Percentiles rank a stretch among this genome's conserved stretches.
Conservation (phyloP, 2,329 filamentous ascomycete species). For the Fusarium globosum region DNA sequence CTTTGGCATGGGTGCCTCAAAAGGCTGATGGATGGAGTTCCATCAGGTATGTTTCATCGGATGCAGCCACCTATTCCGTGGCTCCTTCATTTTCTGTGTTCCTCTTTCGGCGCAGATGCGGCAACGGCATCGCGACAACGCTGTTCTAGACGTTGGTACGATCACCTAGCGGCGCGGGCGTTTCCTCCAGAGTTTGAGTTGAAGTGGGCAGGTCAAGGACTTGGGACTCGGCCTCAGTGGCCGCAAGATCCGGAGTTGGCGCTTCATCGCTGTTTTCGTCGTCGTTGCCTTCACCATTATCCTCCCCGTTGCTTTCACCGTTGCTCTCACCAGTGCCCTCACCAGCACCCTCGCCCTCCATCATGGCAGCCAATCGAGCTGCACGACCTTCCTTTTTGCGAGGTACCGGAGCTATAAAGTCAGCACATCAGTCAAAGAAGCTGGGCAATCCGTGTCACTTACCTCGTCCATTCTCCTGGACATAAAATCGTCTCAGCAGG, state of each 20-base stretch:
- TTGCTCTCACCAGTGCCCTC: slow-evolving; percentile 8
- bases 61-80: not conserved
- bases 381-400: slow-evolving; percentile 67
- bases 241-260: not conserved
- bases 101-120: not conserved
- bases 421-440: not conserved
- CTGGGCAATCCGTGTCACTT: slow-evolving; percentile 40
- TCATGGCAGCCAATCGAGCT: slow-evolving; percentile 64
- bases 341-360: slow-evolving; percentile 58
- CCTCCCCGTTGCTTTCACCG: not conserved
- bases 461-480: slow-evolving; percentile 97
- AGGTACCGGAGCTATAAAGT: slow-evolving; percentile 59
- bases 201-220: slow-evolving; percentile 19
- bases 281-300: slow-evolving; percentile 21
- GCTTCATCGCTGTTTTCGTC: slow-evolving; percentile 51
- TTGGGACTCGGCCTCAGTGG: slow-evolving; percentile 13
- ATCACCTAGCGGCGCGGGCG: slow-evolving; percentile 11
- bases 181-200: slow-evolving; percentile 25
- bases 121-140: not conserved
- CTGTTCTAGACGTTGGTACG: slow-evolving; percentile 22
- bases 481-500: slow-evolving; percentile 91
- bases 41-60: not conserved
- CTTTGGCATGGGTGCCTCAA: not conserved
- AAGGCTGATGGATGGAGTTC: no score
- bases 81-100: not conserved